Conservation (phyloP, 805 yeast species). For the Kodamaea laetipori region DNA sequence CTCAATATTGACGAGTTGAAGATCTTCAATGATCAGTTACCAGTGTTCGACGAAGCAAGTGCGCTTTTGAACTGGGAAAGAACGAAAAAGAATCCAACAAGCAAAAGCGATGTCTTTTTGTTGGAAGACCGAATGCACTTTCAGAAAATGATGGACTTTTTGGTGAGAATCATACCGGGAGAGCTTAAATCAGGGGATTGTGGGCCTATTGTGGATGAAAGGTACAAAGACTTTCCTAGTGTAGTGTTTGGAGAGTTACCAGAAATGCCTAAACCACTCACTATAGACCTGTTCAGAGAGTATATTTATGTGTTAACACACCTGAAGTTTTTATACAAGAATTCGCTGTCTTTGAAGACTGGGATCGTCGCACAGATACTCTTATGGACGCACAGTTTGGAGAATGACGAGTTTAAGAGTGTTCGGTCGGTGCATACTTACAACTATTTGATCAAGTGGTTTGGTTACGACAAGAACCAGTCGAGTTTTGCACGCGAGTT, state of each 20-base stretch:
- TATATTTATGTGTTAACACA: conserved; percentile 42
- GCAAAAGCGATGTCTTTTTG: conserved; percentile 25
- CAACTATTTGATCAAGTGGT: conserved; percentile 42
- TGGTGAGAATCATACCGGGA: conserved; percentile 36
- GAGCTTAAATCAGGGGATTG: conserved; percentile 21
- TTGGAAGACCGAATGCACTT: conserved; percentile 33
- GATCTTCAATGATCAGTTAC: conserved; percentile 26
- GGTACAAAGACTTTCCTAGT: conserved; percentile 21
- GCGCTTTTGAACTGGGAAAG: conserved; percentile 33
- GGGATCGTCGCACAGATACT: conserved; percentile 43
- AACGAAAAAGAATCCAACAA: conserved; percentile 20
- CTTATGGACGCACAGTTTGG: conserved; percentile 39
- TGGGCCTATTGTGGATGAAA: background rate
- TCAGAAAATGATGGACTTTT: conserved; percentile 33
- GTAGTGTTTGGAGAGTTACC: conserved; percentile 35
- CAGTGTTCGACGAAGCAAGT: conserved; percentile 23
- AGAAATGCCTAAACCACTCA: conserved; percentile 30
- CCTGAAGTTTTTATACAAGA: conserved; percentile 31
- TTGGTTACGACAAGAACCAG: conserved; percentile 44
- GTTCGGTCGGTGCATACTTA: conserved; percentile 38
- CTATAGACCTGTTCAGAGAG: conserved; percentile 31
- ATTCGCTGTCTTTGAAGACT: conserved; percentile 33
- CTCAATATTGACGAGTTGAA: conserved; percentile 37
- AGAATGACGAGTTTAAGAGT: conserved; percentile 30
- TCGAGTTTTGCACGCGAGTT: conserved; percentile 42